Evolutionary conservation across 495 filamentous ascomycete species (phyloP).

Genomic region (Aspergillus panamensis): DNA sequence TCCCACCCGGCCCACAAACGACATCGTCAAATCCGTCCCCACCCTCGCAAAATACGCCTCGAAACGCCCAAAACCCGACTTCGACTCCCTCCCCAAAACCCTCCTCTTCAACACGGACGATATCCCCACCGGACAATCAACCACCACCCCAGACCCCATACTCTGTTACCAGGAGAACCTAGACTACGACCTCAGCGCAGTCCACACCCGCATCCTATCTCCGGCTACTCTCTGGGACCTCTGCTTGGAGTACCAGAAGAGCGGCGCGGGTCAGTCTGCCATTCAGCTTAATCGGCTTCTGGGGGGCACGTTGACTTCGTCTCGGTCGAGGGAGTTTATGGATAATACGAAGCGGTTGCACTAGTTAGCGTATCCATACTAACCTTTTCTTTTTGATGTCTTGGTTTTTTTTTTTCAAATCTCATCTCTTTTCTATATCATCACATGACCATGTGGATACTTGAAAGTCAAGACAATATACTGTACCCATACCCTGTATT

Average conservation of each 20-base stretch:
- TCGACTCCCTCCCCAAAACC: constrained; percentile 23
- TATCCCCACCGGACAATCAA: neutral
- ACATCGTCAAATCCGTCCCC: constrained; percentile 34
- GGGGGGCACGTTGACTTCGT: constrained; percentile 36
- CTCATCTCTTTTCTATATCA: too few relatives aligned
- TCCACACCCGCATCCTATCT: constrained; percentile 26
- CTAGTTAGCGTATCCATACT: neutral
- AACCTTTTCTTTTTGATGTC: too few relatives aligned
- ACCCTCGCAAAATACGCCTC: constrained; percentile 28
- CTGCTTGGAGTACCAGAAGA: constrained; percentile 30
- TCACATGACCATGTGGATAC: too few relatives aligned
- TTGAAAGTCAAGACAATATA: too few relatives aligned
- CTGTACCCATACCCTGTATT: too few relatives aligned
- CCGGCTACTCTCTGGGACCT: constrained; percentile 31
- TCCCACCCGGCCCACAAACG: constrained; percentile 25
- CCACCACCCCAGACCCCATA: constrained; percentile 16
- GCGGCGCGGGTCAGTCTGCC: constrained; percentile 12
- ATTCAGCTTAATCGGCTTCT: constrained; percentile 31
- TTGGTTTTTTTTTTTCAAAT: too few relatives aligned
- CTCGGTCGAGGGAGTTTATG: constrained; percentile 19
- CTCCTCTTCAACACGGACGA: constrained; percentile 10
- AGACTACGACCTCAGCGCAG: constrained; percentile 36
- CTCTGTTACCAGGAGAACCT: constrained; percentile 34
- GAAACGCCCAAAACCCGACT: constrained; percentile 33
- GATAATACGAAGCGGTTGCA: constrained; percentile 5